Conservation (phyloP, 108 stramenopile genomes). For the Cyclotella kingstonii region DNA sequence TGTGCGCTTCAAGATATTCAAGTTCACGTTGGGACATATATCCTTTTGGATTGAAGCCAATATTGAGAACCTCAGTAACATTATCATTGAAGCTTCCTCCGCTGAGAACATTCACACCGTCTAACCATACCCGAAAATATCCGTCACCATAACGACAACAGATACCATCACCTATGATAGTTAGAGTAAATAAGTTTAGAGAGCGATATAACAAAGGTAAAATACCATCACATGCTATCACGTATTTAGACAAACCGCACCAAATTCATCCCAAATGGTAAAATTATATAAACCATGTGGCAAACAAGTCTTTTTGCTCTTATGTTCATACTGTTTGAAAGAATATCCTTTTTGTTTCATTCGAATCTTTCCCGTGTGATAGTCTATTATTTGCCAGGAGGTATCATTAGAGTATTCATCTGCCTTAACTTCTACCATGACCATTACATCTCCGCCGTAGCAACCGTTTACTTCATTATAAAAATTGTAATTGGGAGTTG, state of each 20-base stretch:
- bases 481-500: conserved; percentile 11
- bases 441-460: conserved; percentile 33
- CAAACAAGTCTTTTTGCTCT: conserved; percentile 19
- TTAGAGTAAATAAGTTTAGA: background rate
- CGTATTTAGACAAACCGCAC: too few relatives aligned
- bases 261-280: conserved; percentile 38
- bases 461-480: conserved; percentile 31
- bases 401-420: conserved; percentile 34
- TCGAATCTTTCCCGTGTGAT: conserved; percentile 10
- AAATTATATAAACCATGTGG: conserved; percentile 40
- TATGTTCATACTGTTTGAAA: conserved; percentile 15
- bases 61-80: conserved; percentile 20
- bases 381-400: conserved; percentile 13
- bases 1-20: conserved; percentile 39
- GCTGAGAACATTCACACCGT: conserved; percentile 14
- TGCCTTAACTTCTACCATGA: conserved; percentile 29
- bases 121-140: conserved; percentile 6
- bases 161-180: conserved; percentile 11
- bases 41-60: conserved; percentile 28
- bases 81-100: conserved; percentile 18
- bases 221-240: too few relatives aligned
- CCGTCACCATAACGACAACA: conserved; percentile 34
- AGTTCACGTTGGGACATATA: conserved; percentile 29
- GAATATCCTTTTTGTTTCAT: conserved; percentile 9
- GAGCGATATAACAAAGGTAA: too few relatives aligned